Evolutionary conservation across 768 basidiomycete species (phyloP).

Genomic region (Hericium coralloides): DNA sequence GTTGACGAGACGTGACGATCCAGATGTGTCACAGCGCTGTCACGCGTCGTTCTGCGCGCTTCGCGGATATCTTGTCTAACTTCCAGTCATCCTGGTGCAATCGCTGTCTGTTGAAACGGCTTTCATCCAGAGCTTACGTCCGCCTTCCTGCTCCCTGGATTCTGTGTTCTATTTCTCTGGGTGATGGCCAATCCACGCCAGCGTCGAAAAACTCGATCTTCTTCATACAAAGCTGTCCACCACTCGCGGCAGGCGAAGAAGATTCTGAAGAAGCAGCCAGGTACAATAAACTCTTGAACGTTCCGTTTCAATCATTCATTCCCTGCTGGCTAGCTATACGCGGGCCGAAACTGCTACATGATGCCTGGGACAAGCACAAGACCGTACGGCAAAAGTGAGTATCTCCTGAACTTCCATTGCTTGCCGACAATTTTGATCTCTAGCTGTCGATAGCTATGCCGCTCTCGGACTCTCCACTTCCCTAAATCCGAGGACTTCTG

Average conservation of each 20-base stretch:
- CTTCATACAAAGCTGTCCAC: slow-evolving; percentile 60
- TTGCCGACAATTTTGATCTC: slow-evolving; percentile 2
- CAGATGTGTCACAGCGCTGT: neutral
- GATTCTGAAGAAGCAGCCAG: slow-evolving; percentile 69
- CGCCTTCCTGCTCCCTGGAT: slow-evolving; percentile 1
- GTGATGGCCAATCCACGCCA: slow-evolving; percentile 93
- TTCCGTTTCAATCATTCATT: slow-evolving; percentile 5
- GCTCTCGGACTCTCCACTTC: slow-evolving; percentile 65
- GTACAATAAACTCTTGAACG: slow-evolving; percentile 33
- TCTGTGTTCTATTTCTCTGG: neutral
- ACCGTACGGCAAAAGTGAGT: slow-evolving; percentile 90
- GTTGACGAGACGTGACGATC: neutral
- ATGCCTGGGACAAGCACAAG: slow-evolving; percentile 80
- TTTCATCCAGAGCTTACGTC: slow-evolving; percentile 3
- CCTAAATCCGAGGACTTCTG: slow-evolving; percentile 58
- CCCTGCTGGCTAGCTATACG: slow-evolving; percentile 47
- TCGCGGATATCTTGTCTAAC: neutral
- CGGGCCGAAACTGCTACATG: slow-evolving; percentile 73
- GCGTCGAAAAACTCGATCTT: slow-evolving; percentile 75
- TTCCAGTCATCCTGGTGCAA: neutral
- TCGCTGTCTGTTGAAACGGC: neutral
- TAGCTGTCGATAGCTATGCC: slow-evolving; percentile 46
- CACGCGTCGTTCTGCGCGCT: neutral
- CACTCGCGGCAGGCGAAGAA: slow-evolving; percentile 70
- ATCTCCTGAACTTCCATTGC: slow-evolving; percentile 5